Evolutionary conservation across 139 green algal genomes (phyloP).

Genomic region (Volvox reticuliferus): DNA sequence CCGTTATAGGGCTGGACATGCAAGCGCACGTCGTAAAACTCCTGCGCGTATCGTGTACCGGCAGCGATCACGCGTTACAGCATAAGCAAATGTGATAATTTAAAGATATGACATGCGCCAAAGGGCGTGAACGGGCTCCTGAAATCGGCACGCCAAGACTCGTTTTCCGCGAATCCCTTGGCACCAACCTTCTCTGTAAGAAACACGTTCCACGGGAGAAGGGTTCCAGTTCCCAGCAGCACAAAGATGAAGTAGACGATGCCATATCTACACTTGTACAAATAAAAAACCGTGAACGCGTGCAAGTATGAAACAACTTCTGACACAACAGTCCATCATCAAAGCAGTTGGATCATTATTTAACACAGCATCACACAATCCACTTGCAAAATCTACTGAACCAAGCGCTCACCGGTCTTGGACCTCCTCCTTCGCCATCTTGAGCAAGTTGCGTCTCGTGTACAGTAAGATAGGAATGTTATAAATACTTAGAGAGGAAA

Average conservation of each 20-base stretch:
- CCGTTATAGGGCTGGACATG: slow-evolving; percentile 51
- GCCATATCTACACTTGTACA: slow-evolving; percentile 48
- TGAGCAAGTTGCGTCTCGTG: neutral
- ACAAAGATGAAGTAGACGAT: slow-evolving; percentile 66
- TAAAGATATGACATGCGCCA: too few species aligned
- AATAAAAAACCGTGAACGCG: neutral
- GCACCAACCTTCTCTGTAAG: slow-evolving; percentile 58
- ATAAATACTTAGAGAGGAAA: neutral
- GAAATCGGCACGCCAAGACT: neutral
- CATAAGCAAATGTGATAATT: too few species aligned
- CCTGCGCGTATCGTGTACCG: neutral
- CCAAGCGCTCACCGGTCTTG: slow-evolving; percentile 14
- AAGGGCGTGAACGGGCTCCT: too few species aligned
- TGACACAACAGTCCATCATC: too few species aligned
- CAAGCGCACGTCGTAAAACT: slow-evolving; percentile 65
- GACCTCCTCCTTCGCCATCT: slow-evolving; percentile 47
- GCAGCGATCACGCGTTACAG: too few species aligned
- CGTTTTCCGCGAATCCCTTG: neutral
- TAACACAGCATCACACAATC: too few species aligned
- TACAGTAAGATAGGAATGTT: neutral
- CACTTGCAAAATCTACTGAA: too few species aligned
- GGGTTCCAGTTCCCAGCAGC: slow-evolving; percentile 55
- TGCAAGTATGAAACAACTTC: neutral
- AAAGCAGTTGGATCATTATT: too few species aligned
- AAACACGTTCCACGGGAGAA: slow-evolving; percentile 66